Base-by-base conservation (phyloP, 768 basidiomycete genomes). In the Collybia mongolica region DNA sequence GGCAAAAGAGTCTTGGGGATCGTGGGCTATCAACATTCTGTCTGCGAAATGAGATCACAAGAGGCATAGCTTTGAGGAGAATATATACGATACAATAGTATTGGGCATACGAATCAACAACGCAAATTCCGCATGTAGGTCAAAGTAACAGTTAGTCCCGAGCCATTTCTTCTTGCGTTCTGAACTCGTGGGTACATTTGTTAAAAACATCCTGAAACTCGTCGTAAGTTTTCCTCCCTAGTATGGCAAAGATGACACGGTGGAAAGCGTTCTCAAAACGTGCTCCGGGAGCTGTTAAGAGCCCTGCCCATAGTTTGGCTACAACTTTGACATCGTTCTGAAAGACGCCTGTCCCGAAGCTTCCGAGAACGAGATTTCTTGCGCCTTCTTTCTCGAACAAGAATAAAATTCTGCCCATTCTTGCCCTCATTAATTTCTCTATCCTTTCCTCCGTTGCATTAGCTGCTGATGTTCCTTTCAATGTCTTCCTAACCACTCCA, bases 311-410 rank as follows among this genome's bases (percentile, higher is more conserved):
- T 39, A 84, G 74, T 28, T 63, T 67, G 5, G 84, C 87, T 14
- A 90, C 75, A 44, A 74, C 68, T 37, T 66, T 60, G 19, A 88
- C 77, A 28, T 75, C 69, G 65, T 91, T 91, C 48, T 72, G 72
- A 66, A 90, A 91, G 2, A 86, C 88, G 2, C 89, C 88, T 1
- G 89, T 90, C 11, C 88, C 88, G 63, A 87, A 91, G 56, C 82
- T 83, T 26, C 89, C 88, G 23, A 91, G 67, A 0, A 90, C 81
- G 42, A 90, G 54, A 56, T 81, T 74, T 60, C 69, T 73, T 15
- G 76, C 77, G 15, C 83, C 81, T 58, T 81, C 73, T 46, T 72
- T 70, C 65, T 89, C 81, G 61, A 89, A 85, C 24, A 89, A 68
- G 48, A 71, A 79, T 22, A 91, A 62, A 41, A 90, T 72, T 22